Conservation (phyloP, 163 green algal species). For the Scenedesmus sp. region DNA sequence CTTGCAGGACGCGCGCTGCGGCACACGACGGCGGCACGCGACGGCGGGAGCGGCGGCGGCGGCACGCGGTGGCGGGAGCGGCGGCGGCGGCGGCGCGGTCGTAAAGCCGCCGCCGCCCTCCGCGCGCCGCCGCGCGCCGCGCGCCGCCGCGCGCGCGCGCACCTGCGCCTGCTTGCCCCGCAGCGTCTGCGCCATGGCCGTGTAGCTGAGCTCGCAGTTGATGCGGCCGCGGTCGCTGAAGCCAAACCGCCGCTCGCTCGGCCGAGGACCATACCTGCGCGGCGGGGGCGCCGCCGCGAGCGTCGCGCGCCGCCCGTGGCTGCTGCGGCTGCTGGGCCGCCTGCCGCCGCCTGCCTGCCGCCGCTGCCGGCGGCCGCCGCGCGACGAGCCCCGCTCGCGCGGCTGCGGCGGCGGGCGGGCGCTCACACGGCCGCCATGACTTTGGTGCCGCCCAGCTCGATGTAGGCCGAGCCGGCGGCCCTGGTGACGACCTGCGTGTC, state of each 20-base stretch:
- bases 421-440: slow-evolving; percentile 85
- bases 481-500: slow-evolving; percentile 73
- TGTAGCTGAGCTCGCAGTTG: slow-evolving; percentile 72
- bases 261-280: slow-evolving; percentile 80
- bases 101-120: neutral
- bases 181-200: slow-evolving; percentile 62
- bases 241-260: slow-evolving; percentile 67
- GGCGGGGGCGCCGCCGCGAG: neutral
- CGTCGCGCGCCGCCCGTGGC: neutral
- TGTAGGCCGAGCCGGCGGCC: slow-evolving; percentile 84
- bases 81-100: neutral
- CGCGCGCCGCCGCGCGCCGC: neutral
- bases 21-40: neutral
- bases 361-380: neutral
- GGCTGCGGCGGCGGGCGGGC: neutral
- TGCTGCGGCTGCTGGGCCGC: neutral
- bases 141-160: neutral
- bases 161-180: slow-evolving; percentile 48
- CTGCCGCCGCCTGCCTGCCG: neutral
- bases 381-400: neutral
- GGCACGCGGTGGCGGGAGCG: neutral
- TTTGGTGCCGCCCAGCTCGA: slow-evolving; percentile 83
- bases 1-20: slow-evolving; percentile 44
- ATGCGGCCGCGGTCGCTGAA: slow-evolving; percentile 76
- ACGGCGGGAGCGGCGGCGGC: neutral